Percentiles rank a stretch among this genome's conserved stretches.
Conservation (phyloP, 2,329 filamentous ascomycete species). For the Falciphora oryzae region DNA sequence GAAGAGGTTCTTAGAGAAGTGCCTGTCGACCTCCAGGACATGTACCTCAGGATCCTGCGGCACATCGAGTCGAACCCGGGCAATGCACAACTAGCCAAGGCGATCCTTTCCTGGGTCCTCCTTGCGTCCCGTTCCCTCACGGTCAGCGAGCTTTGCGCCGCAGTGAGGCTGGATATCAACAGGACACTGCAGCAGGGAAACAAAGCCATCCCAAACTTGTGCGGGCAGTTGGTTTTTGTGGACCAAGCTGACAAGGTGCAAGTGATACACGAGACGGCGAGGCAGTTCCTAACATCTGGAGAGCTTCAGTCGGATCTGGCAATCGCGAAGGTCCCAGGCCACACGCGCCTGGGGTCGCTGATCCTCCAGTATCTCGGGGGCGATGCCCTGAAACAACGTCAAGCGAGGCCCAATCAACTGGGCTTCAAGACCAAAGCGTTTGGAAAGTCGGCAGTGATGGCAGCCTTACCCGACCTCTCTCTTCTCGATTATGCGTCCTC, state of each 20-base stretch:
- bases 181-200: slow-evolving; percentile 22
- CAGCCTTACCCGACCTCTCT: slow-evolving; percentile 6
- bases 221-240: slow-evolving; percentile 25
- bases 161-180: slow-evolving; percentile 19
- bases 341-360: slow-evolving; percentile 26
- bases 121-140: slow-evolving; percentile 20
- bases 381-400: slow-evolving; percentile 13
- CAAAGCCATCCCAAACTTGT: slow-evolving; percentile 23
- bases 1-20: slow-evolving; percentile 20
- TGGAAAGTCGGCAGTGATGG: slow-evolving; percentile 11
- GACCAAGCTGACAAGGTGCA: slow-evolving; percentile 22
- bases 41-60: slow-evolving; percentile 22
- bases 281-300: slow-evolving; percentile 23
- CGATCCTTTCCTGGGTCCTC: slow-evolving; percentile 21
- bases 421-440: slow-evolving; percentile 15
- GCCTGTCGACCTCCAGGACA: slow-evolving; percentile 19
- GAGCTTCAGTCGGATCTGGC: slow-evolving; percentile 16
- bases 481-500: slow-evolving; percentile 18
- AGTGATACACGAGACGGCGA: slow-evolving; percentile 26
- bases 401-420: slow-evolving; percentile 16
- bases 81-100: slow-evolving; percentile 18
- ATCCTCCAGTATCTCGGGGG: slow-evolving; percentile 20
- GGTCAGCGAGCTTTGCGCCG: slow-evolving; percentile 18
- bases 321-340: slow-evolving; percentile 15
- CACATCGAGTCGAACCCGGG: slow-evolving; percentile 18